These are phyloP conservation scores for Volvariella volvacea DNA, from an alignment of 1,284 basidiomycete genomes.

Conservation along the genomic window DNA sequence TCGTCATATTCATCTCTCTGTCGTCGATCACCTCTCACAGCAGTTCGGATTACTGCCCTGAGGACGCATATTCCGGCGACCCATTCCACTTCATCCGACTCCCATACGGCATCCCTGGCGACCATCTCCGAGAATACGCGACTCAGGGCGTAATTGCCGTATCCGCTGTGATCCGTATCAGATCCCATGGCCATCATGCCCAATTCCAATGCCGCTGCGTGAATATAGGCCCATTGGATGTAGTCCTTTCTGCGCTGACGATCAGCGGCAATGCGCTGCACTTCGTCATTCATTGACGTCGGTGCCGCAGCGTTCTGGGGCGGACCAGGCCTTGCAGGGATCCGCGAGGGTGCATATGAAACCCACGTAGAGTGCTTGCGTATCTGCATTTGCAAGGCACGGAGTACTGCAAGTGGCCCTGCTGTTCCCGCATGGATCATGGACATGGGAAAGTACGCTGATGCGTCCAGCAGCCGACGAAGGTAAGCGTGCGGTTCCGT, in stretches of 20 bases:
- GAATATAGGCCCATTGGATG: constrained; percentile 56
- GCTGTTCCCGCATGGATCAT: constrained; percentile 42
- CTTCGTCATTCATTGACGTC: constrained; percentile 42
- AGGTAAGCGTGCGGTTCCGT: constrained; percentile 35
- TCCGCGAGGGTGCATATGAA: constrained; percentile 14
- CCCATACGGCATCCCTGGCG: constrained; percentile 53
- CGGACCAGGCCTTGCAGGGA: background rate
- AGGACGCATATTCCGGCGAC: constrained; percentile 51
- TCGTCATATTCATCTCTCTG: constrained; percentile 44
- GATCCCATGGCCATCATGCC: constrained; percentile 32
- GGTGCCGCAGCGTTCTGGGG: constrained; percentile 8
- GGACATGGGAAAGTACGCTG: constrained; percentile 35
- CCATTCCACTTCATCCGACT: constrained; percentile 57
- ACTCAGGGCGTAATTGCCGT: constrained; percentile 31
- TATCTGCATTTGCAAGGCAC: constrained; percentile 47
- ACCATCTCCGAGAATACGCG: constrained; percentile 47
- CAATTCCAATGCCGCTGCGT: constrained; percentile 50
- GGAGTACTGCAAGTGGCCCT: constrained; percentile 43
- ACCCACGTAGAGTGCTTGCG: constrained; percentile 48
- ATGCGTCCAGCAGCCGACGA: constrained; percentile 42
- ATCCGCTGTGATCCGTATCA: constrained; percentile 26
- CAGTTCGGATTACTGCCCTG: constrained; percentile 45
- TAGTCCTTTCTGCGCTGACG: constrained; percentile 51
- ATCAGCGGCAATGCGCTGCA: constrained; percentile 51
- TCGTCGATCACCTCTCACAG: constrained; percentile 31